Conservation (phyloP, 2,329 filamentous ascomycete genomes). For the Talaromyces albobiverticillius region DNA sequence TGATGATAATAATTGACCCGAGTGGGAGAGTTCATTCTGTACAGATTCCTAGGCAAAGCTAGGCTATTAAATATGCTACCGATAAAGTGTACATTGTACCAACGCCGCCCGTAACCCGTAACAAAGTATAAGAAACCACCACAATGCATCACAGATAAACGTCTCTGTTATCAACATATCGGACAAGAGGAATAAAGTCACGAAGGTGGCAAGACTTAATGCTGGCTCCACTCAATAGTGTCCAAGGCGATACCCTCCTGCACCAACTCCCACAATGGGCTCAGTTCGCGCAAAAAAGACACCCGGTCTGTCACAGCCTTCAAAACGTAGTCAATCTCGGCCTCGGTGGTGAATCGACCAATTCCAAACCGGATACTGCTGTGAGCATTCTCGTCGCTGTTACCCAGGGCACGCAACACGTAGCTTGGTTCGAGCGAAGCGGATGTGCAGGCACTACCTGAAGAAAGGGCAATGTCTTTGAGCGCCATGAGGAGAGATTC, state of each 20-base stretch:
- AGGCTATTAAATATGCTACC: slow-evolving; percentile 7
- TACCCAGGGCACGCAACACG: slow-evolving; percentile 88
- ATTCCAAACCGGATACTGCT: slow-evolving; percentile 98
- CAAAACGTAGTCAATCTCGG: slow-evolving; percentile 94
- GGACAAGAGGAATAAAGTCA: neutral
- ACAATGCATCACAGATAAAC: slow-evolving; percentile 15
- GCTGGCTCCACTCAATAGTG: slow-evolving; percentile 97
- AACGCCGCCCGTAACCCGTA: slow-evolving; percentile 23
- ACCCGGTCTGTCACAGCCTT: slow-evolving; percentile 87
- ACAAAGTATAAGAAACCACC: slow-evolving; percentile 14
- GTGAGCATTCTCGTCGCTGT: slow-evolving; percentile 95
- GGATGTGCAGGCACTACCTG: slow-evolving; percentile 94
- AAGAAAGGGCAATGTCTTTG: slow-evolving; percentile 96
- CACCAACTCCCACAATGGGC: slow-evolving; percentile 94
- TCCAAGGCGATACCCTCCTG: slow-evolving; percentile 94
- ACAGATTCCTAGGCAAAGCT: slow-evolving; percentile 15
- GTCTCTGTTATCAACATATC: slow-evolving; percentile 7
- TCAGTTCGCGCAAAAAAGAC: slow-evolving; percentile 87
- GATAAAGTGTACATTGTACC: slow-evolving; percentile 21
- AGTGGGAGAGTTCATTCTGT: slow-evolving; percentile 18
- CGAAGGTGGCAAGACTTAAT: slow-evolving; percentile 57
- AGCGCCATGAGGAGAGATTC: slow-evolving; percentile 97
- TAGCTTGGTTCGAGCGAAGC: slow-evolving; percentile 96
- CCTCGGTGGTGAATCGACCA: slow-evolving; percentile 91
- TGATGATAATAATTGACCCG: neutral